Conservation (phyloP, 352 stramenopile species). For the Hyphochytrium catenoides region DNA sequence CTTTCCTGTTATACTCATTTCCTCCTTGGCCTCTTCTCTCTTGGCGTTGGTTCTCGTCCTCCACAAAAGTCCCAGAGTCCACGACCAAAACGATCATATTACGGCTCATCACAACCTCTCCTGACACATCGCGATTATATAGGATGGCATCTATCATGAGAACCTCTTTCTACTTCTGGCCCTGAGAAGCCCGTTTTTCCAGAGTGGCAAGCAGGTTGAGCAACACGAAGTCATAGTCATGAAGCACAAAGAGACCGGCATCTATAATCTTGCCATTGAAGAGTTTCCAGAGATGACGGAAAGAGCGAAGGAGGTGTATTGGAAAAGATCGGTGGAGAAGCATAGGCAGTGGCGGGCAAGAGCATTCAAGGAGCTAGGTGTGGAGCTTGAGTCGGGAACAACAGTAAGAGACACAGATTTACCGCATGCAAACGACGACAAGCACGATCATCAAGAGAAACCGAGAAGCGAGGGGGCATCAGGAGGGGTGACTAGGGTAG, state of each 20-base stretch:
- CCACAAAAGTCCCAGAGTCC: background rate
- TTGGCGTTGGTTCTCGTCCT: too few species aligned
- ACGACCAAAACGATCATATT: background rate
- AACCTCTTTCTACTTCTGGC: constrained; percentile 34
- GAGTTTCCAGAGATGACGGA: constrained; percentile 59
- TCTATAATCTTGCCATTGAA: constrained; percentile 43
- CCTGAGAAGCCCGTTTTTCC: constrained; percentile 38
- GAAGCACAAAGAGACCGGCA: constrained; percentile 22
- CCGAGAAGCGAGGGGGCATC: background rate
- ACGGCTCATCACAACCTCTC: too few species aligned
- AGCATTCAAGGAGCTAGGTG: background rate
- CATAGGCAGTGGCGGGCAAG: constrained; percentile 13
- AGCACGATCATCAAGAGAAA: background rate
- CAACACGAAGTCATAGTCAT: constrained; percentile 47
- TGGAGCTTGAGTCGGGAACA: constrained; percentile 6
- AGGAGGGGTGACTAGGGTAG: background rate
- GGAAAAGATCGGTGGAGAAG: constrained; percentile 35
- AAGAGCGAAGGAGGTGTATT: constrained; percentile 39
- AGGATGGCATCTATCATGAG: constrained; percentile 49
- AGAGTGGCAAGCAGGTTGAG: constrained; percentile 22
- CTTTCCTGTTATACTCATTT: background rate
- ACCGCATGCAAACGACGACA: constrained; percentile 1
- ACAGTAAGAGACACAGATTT: constrained; percentile 8
- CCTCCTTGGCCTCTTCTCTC: too few species aligned
- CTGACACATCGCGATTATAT: too few species aligned